Percentiles rank a stretch among this genome's conserved stretches.
Evolutionary conservation across 169 alveolate species (phyloP).

Genomic region (Plasmodium yoelii): DNA sequence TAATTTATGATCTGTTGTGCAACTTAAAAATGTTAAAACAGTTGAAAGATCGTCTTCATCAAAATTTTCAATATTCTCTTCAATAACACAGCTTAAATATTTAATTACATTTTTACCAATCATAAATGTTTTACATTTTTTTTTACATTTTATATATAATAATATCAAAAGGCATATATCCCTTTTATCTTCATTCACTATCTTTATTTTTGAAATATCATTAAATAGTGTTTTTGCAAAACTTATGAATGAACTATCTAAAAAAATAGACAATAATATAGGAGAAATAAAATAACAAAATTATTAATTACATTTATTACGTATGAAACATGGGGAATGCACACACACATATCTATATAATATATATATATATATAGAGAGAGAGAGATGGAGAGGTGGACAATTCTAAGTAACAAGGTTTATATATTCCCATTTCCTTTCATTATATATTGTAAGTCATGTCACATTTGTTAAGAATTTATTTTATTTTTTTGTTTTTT

Average conservation of each 20-base stretch:
- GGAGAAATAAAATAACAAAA: conserved; percentile 9
- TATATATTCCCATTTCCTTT: too few relatives aligned
- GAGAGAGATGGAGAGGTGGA: too few relatives aligned
- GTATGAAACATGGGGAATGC: too few relatives aligned
- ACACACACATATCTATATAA: too few relatives aligned
- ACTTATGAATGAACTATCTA: conserved; percentile 29
- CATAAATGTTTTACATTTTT: conserved; percentile 33
- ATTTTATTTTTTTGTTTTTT: too few relatives aligned
- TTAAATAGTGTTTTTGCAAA: conserved; percentile 38
- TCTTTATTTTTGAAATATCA: not conserved
- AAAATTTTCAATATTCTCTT: conserved; percentile 41
- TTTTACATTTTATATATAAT: conserved; percentile 42
- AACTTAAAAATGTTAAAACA: conserved; percentile 34
- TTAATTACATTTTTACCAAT: conserved; percentile 31
- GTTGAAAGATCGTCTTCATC: conserved; percentile 71
- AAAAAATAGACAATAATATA: not conserved
- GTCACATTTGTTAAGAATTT: too few relatives aligned
- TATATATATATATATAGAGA: too few relatives aligned
- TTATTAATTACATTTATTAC: too few relatives aligned
- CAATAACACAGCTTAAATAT: conserved; percentile 25
- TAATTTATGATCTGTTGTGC: conserved; percentile 45
- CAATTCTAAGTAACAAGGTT: too few relatives aligned
- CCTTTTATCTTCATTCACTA: conserved; percentile 9
- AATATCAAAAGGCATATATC: conserved; percentile 56
- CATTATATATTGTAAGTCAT: too few relatives aligned